These are phyloP conservation scores for Trichoderma gamsii DNA, from an alignment of 495 filamentous ascomycete genomes.

Conservation along the genomic window DNA sequence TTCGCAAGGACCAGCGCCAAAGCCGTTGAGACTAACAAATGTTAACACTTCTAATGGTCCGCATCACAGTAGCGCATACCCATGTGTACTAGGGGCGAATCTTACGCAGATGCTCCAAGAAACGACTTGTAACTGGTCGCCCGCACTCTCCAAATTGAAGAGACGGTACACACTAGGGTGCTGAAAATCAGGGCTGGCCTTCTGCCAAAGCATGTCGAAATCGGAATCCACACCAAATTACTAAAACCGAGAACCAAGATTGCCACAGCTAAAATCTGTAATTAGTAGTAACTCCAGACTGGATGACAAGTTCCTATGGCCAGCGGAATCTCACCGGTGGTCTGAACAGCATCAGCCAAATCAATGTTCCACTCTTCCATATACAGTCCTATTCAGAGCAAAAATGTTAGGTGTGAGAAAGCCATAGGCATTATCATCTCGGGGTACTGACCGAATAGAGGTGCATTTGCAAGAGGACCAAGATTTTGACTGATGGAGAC, in stretches of 20 bases:
- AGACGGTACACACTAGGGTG: slow-evolving; percentile 49
- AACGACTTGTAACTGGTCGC: slow-evolving; percentile 53
- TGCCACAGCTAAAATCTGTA: slow-evolving; percentile 29
- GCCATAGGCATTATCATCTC: not conserved
- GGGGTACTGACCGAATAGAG: slow-evolving; percentile 37
- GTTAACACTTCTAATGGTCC: not conserved
- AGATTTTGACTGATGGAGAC: slow-evolving; percentile 49
- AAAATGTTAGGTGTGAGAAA: not conserved
- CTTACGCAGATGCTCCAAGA: slow-evolving; percentile 54
- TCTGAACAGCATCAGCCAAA: slow-evolving; percentile 21
- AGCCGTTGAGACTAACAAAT: slow-evolving; percentile 44
- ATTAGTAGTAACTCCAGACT: not conserved
- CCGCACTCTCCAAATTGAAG: slow-evolving; percentile 54
- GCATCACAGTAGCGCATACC: no score
- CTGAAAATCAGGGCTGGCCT: slow-evolving; percentile 53
- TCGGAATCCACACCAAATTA: slow-evolving; percentile 60
- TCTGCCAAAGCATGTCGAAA: slow-evolving; percentile 54
- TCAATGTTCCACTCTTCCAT: slow-evolving; percentile 41
- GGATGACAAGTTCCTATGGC: no score
- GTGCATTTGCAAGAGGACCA: slow-evolving; percentile 50
- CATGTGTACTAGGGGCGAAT: not conserved
- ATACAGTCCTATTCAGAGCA: slow-evolving; percentile 24
- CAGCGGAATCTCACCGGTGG: slow-evolving; percentile 33
- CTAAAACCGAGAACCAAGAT: slow-evolving; percentile 60
- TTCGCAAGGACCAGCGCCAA: slow-evolving; percentile 53